A percentile compares a stretch with the other conserved stretches of the same genome.
These are phyloP conservation scores for Penicillium sp. DNA, from an alignment of 2,329 filamentous ascomycete species.

Conservation along the genomic window DNA sequence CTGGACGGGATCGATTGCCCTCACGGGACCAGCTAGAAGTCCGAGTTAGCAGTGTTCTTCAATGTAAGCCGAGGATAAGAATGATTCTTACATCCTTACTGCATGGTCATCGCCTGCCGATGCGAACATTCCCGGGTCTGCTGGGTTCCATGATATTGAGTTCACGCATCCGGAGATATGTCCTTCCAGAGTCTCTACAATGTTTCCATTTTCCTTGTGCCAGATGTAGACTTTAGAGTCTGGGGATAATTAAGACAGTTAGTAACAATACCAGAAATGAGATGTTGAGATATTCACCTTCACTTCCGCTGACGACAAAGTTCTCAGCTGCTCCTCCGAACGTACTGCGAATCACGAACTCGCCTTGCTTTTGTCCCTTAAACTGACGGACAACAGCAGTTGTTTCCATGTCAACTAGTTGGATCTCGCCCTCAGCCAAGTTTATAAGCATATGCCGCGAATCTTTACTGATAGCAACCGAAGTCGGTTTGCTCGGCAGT, in stretches of 20 bases:
- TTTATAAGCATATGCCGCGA: slow-evolving; percentile 81
- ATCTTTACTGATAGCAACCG: slow-evolving; percentile 76
- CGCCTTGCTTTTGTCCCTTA: slow-evolving; percentile 70
- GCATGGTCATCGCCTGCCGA: slow-evolving; percentile 85
- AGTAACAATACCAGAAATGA: slow-evolving; percentile 12
- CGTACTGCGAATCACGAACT: slow-evolving; percentile 75
- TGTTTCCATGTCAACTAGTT: slow-evolving; percentile 74
- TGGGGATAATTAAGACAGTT: slow-evolving; percentile 36
- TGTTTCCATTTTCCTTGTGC: slow-evolving; percentile 77
- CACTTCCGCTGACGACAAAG: slow-evolving; percentile 88
- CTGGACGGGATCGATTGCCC: slow-evolving; percentile 28
- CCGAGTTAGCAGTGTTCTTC: slow-evolving; percentile 5
- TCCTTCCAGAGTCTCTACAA: slow-evolving; percentile 73
- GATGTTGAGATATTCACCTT: slow-evolving; percentile 58
- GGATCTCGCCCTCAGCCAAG: slow-evolving; percentile 72
- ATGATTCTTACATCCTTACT: slow-evolving; percentile 73
- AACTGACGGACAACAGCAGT: slow-evolving; percentile 72
- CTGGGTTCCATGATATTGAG: slow-evolving; percentile 84
- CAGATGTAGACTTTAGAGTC: slow-evolving; percentile 78
- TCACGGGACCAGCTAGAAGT: slow-evolving; percentile 38
- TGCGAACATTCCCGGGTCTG: slow-evolving; percentile 78
- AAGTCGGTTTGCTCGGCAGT: slow-evolving; percentile 69
- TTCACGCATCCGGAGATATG: slow-evolving; percentile 79
- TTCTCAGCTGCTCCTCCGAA: slow-evolving; percentile 91
- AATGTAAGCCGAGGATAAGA: background rate